These are phyloP conservation scores for Cryptococcus sp. DNA, from an alignment of 1,284 basidiomycete species.

Conservation along the genomic window DNA sequence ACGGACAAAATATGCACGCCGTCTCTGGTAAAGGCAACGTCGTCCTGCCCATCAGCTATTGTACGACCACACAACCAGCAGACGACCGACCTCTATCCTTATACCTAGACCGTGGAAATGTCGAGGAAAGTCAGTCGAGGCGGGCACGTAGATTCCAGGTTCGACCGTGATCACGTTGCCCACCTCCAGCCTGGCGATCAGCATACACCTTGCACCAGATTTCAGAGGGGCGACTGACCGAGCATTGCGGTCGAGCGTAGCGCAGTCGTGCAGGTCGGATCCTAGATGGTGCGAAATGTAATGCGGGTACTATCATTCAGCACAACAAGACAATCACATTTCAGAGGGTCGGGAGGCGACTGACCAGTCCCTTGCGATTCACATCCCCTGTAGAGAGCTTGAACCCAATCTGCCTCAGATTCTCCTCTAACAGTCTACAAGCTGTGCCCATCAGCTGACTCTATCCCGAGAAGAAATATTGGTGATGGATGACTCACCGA, in stretches of 20 bases:
- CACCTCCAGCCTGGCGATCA: slow-evolving; percentile 52
- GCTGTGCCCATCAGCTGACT: slow-evolving; percentile 41
- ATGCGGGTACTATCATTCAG: slow-evolving; percentile 60
- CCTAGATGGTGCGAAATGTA: slow-evolving; percentile 57
- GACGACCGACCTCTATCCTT: slow-evolving; percentile 65
- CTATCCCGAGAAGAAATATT: no score
- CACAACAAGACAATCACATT: no score
- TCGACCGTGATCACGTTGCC: slow-evolving; percentile 80
- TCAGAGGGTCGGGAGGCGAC: neutral
- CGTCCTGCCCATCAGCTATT: slow-evolving; percentile 55
- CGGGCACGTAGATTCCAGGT: slow-evolving; percentile 66
- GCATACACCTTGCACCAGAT: neutral
- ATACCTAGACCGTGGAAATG: slow-evolving; percentile 84
- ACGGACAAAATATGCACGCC: slow-evolving; percentile 66
- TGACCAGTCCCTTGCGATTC: slow-evolving; percentile 68
- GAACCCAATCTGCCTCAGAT: slow-evolving; percentile 80
- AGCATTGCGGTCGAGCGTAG: slow-evolving; percentile 41
- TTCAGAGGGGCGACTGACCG: slow-evolving; percentile 26
- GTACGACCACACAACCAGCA: neutral
- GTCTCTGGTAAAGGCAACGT: slow-evolving; percentile 68
- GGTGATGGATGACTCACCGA: slow-evolving; percentile 46
- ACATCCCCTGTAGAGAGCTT: slow-evolving; percentile 60
- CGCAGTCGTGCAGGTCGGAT: slow-evolving; percentile 51
- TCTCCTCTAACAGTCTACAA: slow-evolving; percentile 62
- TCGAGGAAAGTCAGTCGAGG: slow-evolving; percentile 66